Percentiles rank a stretch among this genome's conserved stretches.
Evolutionary conservation across 352 stramenopile species (phyloP).

Genomic region (Globisporangium uncinulatum): DNA sequence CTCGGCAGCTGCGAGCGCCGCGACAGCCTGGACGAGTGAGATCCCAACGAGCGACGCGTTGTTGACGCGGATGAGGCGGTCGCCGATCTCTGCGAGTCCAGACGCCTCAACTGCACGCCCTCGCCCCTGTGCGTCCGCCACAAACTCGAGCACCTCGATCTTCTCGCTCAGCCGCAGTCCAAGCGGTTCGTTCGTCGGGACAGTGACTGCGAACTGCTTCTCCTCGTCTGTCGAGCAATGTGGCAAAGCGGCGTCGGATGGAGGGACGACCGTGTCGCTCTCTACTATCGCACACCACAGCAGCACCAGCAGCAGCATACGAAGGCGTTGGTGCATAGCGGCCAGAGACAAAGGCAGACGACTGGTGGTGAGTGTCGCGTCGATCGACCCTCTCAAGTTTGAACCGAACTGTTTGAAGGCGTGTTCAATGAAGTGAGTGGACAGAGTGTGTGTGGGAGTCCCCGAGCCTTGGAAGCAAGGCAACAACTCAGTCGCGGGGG

Average conservation of each 20-base stretch:
- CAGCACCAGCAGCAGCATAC: neutral
- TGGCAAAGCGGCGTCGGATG: neutral
- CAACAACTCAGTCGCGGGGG: neutral
- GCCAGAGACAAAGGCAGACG: neutral
- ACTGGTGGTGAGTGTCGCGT: neutral
- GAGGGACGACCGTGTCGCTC: neutral
- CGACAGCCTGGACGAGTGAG: conserved; percentile 33
- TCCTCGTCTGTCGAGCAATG: conserved; percentile 17
- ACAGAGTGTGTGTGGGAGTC: neutral
- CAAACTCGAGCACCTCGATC: conserved; percentile 61
- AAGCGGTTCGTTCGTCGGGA: conserved; percentile 35
- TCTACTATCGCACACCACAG: too few relatives aligned
- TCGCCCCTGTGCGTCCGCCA: conserved; percentile 45
- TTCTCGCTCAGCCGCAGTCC: conserved; percentile 55
- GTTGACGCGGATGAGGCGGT: conserved; percentile 55
- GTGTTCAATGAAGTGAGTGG: too few relatives aligned
- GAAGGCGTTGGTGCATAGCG: too few relatives aligned
- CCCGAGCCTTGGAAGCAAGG: neutral
- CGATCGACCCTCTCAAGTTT: neutral
- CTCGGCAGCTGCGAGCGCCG: conserved; percentile 26
- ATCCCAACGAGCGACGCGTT: conserved; percentile 29
- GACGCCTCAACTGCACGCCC: conserved; percentile 53
- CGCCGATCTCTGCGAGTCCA: conserved; percentile 60
- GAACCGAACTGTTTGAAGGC: too few relatives aligned
- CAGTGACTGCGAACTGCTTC: conserved; percentile 43